These are phyloP conservation scores for Setaria viridis DNA, from an alignment of 202 grass and related monocot genomes.

Conservation along the genomic window DNA sequence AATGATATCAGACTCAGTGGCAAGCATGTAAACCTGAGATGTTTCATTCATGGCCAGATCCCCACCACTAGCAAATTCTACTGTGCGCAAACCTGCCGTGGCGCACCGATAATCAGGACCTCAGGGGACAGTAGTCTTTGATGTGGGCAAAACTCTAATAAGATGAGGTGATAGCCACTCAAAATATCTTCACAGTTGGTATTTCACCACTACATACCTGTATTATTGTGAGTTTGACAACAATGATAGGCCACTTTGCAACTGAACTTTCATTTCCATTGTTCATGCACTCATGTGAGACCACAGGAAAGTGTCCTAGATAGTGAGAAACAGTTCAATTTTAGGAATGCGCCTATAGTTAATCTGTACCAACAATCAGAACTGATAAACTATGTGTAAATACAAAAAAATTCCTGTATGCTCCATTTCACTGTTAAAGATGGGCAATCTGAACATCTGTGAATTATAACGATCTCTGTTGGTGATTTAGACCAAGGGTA, in stretches of 20 bases:
- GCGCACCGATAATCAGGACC: slow-evolving; percentile 39
- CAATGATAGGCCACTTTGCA: slow-evolving; percentile 16
- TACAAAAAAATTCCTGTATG: not conserved
- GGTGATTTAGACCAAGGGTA: slow-evolving; percentile 1
- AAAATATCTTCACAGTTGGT: slow-evolving; percentile 26
- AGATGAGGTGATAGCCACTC: slow-evolving; percentile 46
- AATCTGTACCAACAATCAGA: not conserved
- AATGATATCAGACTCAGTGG: slow-evolving; percentile 40
- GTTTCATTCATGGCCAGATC: slow-evolving; percentile 44
- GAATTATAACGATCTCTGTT: not conserved
- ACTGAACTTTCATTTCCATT: slow-evolving; percentile 39
- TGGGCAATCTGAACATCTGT: slow-evolving; percentile 8
- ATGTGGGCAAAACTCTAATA: slow-evolving; percentile 50
- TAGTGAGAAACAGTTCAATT: slow-evolving; percentile 11
- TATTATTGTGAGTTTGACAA: slow-evolving; percentile 31
- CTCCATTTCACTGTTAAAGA: not conserved
- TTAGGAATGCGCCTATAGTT: not conserved
- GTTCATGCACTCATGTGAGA: slow-evolving; percentile 36
- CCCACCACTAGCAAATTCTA: slow-evolving; percentile 50
- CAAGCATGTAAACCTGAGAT: slow-evolving; percentile 52
- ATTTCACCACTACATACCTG: slow-evolving; percentile 32
- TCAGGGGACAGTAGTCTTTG: slow-evolving; percentile 25
- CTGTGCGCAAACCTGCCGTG: slow-evolving; percentile 23
- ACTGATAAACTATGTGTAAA: slow-evolving; percentile 7
- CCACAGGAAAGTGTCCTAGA: slow-evolving; percentile 14